Base-by-base conservation (phyloP, 495 filamentous ascomycete species). In the Trichoderma orchidacearum region DNA sequence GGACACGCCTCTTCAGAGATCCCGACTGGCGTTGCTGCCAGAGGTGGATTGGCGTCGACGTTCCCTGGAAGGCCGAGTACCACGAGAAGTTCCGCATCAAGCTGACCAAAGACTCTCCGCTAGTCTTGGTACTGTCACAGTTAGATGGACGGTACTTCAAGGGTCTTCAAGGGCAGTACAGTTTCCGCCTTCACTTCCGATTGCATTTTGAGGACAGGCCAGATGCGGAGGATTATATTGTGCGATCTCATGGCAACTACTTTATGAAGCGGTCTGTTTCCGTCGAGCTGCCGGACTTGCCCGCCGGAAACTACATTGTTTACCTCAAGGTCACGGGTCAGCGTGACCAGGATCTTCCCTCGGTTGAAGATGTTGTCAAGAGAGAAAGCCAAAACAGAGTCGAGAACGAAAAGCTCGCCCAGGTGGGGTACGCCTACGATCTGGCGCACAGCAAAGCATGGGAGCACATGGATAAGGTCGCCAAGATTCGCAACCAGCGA, bases 41-140 rank as follows among this genome's bases (percentile, higher is more conserved):
- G 62, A 82, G 88, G 61, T 97, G 90, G 90, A 89, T 90, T 8
- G 87, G 81, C 28, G 74, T 96, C 25, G 83, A 86, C 56, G 87
- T 96, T 3, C 87, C 91, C 1, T 96, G 90, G 90, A 86, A 84
- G 56, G 80, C 86, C 2, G 86, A 90, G 60, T 97, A 92, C 69
- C 82, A 86, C 63, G 91, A 89, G 51, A 91, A 90, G 59, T 96
- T 95, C 69, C 78, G 81, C 62, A 75, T 95, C 60, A 84, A 80
- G 48, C 69, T 96, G 2, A 82, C 78, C 18, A 81, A 86, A 61
- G 74, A 79, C 34, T 81, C 85, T 4, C 84, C 85, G 0, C 76
- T 89, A 0, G 86, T 96, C 41, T 77, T 97, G 32, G 85, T 90
- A n/a, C 75, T 97, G 27, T 85, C 83, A 15, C 89, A 95, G 72